A percentile compares a stretch with the other conserved stretches of the same genome.
These are phyloP conservation scores for Metahyphopichia silvanorum DNA, from an alignment of 805 yeast genomes.

Conservation along the genomic window DNA sequence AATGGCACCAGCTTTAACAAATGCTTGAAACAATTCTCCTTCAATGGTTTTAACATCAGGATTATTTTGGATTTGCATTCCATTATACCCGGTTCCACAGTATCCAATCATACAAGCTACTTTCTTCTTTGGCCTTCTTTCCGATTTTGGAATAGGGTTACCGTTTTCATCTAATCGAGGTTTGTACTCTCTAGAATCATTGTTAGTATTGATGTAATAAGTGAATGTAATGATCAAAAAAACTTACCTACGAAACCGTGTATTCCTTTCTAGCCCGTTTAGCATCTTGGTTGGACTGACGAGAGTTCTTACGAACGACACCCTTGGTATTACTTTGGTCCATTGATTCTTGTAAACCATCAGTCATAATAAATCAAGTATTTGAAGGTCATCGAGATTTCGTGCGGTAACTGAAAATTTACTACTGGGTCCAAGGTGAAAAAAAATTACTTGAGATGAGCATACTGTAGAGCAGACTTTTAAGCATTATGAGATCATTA, in stretches of 20 bases:
- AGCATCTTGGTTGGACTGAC: not conserved
- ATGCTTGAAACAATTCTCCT: constrained; percentile 80
- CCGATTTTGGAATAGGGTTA: constrained; percentile 51
- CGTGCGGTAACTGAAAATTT: no score
- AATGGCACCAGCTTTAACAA: constrained; percentile 83
- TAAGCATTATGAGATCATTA: constrained; percentile 95
- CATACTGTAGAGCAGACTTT: no score
- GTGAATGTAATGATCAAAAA: constrained; percentile 4
- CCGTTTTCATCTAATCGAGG: constrained; percentile 61
- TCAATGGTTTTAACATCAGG: constrained; percentile 89
- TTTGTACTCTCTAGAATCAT: constrained; percentile 26
- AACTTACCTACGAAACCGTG: constrained; percentile 59
- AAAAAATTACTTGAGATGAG: no score
- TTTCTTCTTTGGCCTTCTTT: constrained; percentile 79
- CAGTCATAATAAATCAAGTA: no score
- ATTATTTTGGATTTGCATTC: constrained; percentile 80
- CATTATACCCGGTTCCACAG: constrained; percentile 95
- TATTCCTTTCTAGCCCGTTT: constrained; percentile 22
- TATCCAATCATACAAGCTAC: constrained; percentile 91
- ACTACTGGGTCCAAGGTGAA: no score
- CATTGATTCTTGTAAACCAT: no score
- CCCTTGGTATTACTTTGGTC: no score
- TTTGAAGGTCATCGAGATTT: no score
- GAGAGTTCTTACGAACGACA: not conserved
- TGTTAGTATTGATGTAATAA: constrained; percentile 1